Evolutionary conservation across 140 eudicot genomes (phyloP), one percentile per base, ranked within the genome.

Genomic region (Stevia rebaudiana): DNA sequence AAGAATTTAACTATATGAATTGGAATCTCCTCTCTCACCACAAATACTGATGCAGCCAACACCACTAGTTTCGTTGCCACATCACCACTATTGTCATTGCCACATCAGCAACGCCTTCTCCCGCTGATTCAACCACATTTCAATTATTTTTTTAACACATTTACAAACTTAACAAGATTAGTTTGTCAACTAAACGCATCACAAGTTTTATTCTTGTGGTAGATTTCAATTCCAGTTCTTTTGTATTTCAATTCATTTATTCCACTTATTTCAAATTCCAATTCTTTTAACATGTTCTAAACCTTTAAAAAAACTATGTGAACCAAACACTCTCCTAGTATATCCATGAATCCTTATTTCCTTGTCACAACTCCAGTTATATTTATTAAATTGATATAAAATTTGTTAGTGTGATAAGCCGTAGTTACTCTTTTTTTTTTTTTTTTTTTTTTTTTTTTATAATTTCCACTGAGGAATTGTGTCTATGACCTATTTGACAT

Each of bases 401-500:
- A 23, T 52, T 63, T 36, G 37, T 52, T 69, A 61, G 39, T 70
- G 37, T 58, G 63, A 55, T 49, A 5, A 62, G 41, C 22, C 28
- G 56, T 25, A 36, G 28, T 31, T 22, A 40, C 41, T 51, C 47
- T 42, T 44, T 56, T 42, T 42, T 43, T 8, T 68, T 55, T 42
- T 23, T 42, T 68, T 68, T 42, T 56, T 42, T 42, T 43, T 8
- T 68, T 55, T 42, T 23, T 42, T 68, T 68, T 42, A 21, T 41
- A 40, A 58, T 35, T 58, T 39, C 31, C 10, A 4, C 30, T 47
- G 17, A 18, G 40, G 56, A 67, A n/a, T 31, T 67, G 51, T 52
- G 69, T 47, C 58, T 67, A 70, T 65, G 72, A 70, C 71, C 41
- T 41, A 4, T 43, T 56, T 10, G 51, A 35, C 40, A 55, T 63